These are phyloP conservation scores for Echinochloa phyllopogon DNA, from an alignment of 176 grass and related monocot genomes.

Conservation along the genomic window DNA sequence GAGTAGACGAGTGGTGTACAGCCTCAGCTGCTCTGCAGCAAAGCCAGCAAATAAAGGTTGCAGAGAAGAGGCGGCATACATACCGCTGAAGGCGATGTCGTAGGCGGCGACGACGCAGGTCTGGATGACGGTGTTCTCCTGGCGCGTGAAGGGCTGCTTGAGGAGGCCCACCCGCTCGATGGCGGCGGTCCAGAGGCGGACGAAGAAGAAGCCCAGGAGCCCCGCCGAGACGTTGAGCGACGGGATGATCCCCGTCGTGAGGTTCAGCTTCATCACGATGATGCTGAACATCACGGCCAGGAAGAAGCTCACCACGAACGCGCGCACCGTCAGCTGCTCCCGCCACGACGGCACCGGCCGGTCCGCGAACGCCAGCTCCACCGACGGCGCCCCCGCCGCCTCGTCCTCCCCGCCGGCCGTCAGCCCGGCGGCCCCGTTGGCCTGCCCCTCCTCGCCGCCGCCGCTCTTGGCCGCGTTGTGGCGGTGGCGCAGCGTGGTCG, in stretches of 20 bases:
- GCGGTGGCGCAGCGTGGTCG: conserved; percentile 47
- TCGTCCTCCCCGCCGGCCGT: neutral
- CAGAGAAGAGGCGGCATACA: conserved; percentile 40
- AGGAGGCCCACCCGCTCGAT: conserved; percentile 54
- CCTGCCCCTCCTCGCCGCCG: neutral
- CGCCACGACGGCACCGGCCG: conserved; percentile 61
- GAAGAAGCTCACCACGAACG: conserved; percentile 75
- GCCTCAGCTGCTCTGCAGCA: neutral
- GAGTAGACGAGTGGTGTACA: neutral
- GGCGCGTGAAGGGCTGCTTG: conserved; percentile 66
- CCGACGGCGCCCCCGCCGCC: conserved; percentile 12
- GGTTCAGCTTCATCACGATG: conserved; percentile 95
- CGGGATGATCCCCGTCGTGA: conserved; percentile 83
- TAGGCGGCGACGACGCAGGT: conserved; percentile 88
- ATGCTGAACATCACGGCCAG: conserved; percentile 68
- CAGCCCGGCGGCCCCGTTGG: neutral
- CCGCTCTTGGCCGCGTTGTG: conserved; percentile 28
- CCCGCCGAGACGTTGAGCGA: conserved; percentile 90
- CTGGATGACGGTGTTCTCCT: conserved; percentile 97
- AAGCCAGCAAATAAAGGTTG: conserved; percentile 3
- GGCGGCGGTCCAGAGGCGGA: conserved; percentile 57
- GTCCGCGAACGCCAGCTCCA: conserved; percentile 62
- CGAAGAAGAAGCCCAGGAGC: conserved; percentile 88
- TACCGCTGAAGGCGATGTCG: conserved; percentile 89
- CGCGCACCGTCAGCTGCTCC: conserved; percentile 77